These are phyloP conservation scores for Fusarium sp. DNA, from an alignment of 2,329 filamentous ascomycete genomes.

Conservation along the genomic window DNA sequence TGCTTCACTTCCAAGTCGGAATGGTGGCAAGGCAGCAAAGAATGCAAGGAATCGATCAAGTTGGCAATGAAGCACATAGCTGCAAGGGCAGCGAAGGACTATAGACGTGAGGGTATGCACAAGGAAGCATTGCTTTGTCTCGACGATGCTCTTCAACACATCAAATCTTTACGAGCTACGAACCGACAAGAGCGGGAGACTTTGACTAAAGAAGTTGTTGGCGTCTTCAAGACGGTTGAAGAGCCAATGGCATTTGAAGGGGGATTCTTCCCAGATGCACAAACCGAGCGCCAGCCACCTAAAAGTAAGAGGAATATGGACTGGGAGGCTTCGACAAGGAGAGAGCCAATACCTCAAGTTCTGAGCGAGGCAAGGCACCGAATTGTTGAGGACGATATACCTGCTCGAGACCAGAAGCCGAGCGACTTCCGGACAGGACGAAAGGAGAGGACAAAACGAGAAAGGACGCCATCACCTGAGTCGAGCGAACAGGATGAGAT, in stretches of 20 bases:
- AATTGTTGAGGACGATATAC: constrained; percentile 9
- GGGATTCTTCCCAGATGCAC: constrained; percentile 22
- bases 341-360: constrained; percentile 10
- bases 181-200: constrained; percentile 38
- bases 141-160: constrained; percentile 42
- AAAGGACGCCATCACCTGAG: constrained; percentile 23
- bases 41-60: constrained; percentile 58
- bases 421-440: constrained; percentile 4
- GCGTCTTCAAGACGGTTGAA: constrained; percentile 41
- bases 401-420: constrained; percentile 8
- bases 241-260: constrained; percentile 29
- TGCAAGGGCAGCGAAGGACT: constrained; percentile 41
- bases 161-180: constrained; percentile 43
- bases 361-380: constrained; percentile 21
- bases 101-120: constrained; percentile 37
- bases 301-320: constrained; percentile 24
- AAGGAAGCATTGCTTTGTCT: constrained; percentile 44
- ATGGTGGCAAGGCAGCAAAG: constrained; percentile 57
- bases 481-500: constrained; percentile 29
- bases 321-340: constrained; percentile 19
- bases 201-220: constrained; percentile 36
- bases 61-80: constrained; percentile 55
- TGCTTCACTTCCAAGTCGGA: constrained; percentile 51
- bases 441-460: constrained; percentile 21
- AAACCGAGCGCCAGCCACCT: constrained; percentile 14